Evolutionary conservation across 345 rosid species (phyloP), one percentile per base, ranked within the genome.

Genomic region (Anastatica hierochuntica): DNA sequence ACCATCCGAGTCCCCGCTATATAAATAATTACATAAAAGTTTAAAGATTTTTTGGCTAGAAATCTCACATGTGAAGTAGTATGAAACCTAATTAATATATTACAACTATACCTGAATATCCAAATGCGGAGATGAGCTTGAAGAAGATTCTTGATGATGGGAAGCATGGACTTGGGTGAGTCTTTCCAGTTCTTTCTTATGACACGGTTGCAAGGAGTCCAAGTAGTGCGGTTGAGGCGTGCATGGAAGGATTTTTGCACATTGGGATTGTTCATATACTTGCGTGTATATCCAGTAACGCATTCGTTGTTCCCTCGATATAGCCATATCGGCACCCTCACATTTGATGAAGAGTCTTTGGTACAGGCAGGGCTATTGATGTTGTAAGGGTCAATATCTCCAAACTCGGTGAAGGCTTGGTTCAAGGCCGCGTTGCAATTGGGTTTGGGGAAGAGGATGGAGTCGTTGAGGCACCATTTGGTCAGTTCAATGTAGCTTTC

Each of bases 1-100:
- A 16, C 89, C 62, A 51, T 90, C 96, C n/a, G 95, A 77, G 60
- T 90, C 96, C 69, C 96, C 98, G 48, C 98, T 90, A 85, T 29
- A 5, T 8, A 29, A 29, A 67, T 49, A 64, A 29, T 41, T 40
- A 16, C 15, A 49, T 49, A 50, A 6, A 48, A 24, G 12, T 27
- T 21, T 18, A 1, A 41, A 33, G 13, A 23, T 29, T 29, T 3
- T 14, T 3, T 47, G 15, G 6, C 49, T 49, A 30, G 43, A 41
- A 44, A 12, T 18, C 16, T 20, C 23, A 27, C 12, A 27, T 50
- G 16, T n/a, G 8, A 49, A 49, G 8, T 42, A 16, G 14, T 10
- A 17, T 10, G 27, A 24, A 24, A 24, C 27, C 3, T n/a, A 37
- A 47, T 1, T 5, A 12, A 23, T 1, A 36, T 3, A n/a, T n/a